These are phyloP conservation scores for Pichia sp. DNA, from an alignment of 1,139 yeast species.

Conservation along the genomic window DNA sequence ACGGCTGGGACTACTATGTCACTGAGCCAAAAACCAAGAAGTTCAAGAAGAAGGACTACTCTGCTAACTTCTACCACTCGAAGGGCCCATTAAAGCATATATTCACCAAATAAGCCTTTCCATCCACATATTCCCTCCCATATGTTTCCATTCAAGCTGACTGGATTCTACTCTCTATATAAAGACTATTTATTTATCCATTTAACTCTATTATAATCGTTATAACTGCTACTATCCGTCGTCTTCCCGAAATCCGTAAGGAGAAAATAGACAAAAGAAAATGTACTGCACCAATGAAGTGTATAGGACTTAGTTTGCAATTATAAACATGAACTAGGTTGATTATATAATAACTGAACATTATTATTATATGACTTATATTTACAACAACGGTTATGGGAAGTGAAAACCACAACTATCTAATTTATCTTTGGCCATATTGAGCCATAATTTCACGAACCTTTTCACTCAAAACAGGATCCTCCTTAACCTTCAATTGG, in stretches of 20 bases:
- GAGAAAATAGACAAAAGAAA: no score
- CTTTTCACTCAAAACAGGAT: slow-evolving; percentile 51
- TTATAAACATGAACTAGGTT: slow-evolving; percentile 4
- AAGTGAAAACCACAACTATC: not conserved
- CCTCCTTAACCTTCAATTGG: slow-evolving; percentile 67
- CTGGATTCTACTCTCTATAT: not conserved
- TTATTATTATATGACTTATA: not conserved
- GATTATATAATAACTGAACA: not conserved
- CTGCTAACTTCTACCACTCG: slow-evolving; percentile 66
- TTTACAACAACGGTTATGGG: not conserved
- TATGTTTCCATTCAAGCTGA: no score
- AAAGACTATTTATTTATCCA: not conserved
- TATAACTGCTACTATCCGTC: not conserved
- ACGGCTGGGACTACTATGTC: slow-evolving; percentile 81
- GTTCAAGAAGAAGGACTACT: slow-evolving; percentile 72
- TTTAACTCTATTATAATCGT: not conserved
- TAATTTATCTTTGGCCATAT: slow-evolving; percentile 7
- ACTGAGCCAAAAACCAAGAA: slow-evolving; percentile 76
- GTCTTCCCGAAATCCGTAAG: not conserved
- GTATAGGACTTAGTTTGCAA: not conserved
- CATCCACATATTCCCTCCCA: not conserved
- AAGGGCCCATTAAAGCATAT: slow-evolving; percentile 74
- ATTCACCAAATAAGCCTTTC: slow-evolving; percentile 55
- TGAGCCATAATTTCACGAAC: slow-evolving; percentile 38
- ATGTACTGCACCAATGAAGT: not conserved